Evolutionary conservation across 139 green algal genomes (phyloP), one percentile per base, ranked within the genome.

Genomic region (Tetradesmus lagerheimii): DNA sequence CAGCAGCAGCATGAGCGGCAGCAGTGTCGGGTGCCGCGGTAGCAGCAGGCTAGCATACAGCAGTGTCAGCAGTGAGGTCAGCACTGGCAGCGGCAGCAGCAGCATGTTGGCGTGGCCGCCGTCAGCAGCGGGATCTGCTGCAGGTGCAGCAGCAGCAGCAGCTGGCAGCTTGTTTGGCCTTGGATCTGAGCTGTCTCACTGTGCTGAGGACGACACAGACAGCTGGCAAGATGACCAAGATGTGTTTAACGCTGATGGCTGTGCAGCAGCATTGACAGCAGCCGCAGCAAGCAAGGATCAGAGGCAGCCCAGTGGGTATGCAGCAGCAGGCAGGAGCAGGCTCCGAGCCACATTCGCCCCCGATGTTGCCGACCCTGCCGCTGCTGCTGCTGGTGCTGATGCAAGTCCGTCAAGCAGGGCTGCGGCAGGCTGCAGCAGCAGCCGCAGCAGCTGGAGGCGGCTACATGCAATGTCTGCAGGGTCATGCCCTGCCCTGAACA

Each of bases 131-230:
- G n/a, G 67, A 8, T 37, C 67, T 39, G 67, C n/a, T 78, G 67
- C 67, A 78, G 80, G n/a, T 50, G 50, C 53, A 67, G 50, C 53
- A 50, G 34, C 81, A 87, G 50, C 31, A 41, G 45, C 80, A 86
- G 35, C 16, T 25, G 37, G 79, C 38, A 85, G 79, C 41, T 67
- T 39, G 79, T 47, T 66, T n/a, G 53, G 41, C n/a, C 35, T 67
- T 67, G 41, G 41, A 25, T 25, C 1, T 67, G 79, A 85, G 34
- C 12, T 27, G 41, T 35, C 79, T 11, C 57, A 71, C 8, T 71
- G 57, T 71, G 57, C 57, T 31, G 57, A 31, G 57, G 57, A 71
- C 31, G 57, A 71, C 57, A 71, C 57, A 11, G 23, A 71, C 57
- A 71, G 57, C 57, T 71, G 57, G 57, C 57, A 71, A 9, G 57